Evolutionary conservation across 257 asterid species (phyloP), one percentile per base, ranked within the genome.

Genomic region (Echites panduratus): DNA sequence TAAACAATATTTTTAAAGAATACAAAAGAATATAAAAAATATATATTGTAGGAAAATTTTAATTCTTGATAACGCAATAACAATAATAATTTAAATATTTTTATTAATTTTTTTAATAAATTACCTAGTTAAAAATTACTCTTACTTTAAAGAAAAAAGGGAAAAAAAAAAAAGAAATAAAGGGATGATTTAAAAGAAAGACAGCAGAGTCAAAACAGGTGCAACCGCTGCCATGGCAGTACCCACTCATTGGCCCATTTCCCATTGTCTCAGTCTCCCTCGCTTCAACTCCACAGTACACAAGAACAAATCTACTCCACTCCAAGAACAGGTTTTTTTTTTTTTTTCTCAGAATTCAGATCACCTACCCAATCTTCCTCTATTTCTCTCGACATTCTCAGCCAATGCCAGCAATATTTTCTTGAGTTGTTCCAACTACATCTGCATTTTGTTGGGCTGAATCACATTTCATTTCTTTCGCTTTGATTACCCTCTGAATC

Each of bases 341-440:
- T n/a, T n/a, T n/a, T n/a, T n/a, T n/a, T n/a, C n/a, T n/a, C 32
- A 7, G 24, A 38, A 24, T 70, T 32, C 75, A 77, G 80, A 71
- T 71, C 80, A 56, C 77, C 80, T 71, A 71, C 69, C 67, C n/a
- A 13, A 52, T 19, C 35, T 32, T 41, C 9, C 2, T 27, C n/a
- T 50, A 9, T 26, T 38, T 61, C 67, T 27, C 52, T 32, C 50
- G 26, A 45, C 29, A 38, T 70, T 41, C 62, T 57, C 70, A 77
- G 56, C 76, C 26, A 57, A 53, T 50, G 50, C 72, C 52, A 62
- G 53, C 72, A 70, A 35, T n/a, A n/a, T n/a, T n/a, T n/a, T 58
- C 70, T 73, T 62, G 73, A 68, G 14, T 63, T 73, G 76, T 48
- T 61, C 63, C 76, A 71, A 68, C 41, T 71, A n/a, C 53, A 27